phyloP scores from a whole-genome alignment of 2,329 filamentous ascomycete species.

The Diaporthe sp. region DNA sequence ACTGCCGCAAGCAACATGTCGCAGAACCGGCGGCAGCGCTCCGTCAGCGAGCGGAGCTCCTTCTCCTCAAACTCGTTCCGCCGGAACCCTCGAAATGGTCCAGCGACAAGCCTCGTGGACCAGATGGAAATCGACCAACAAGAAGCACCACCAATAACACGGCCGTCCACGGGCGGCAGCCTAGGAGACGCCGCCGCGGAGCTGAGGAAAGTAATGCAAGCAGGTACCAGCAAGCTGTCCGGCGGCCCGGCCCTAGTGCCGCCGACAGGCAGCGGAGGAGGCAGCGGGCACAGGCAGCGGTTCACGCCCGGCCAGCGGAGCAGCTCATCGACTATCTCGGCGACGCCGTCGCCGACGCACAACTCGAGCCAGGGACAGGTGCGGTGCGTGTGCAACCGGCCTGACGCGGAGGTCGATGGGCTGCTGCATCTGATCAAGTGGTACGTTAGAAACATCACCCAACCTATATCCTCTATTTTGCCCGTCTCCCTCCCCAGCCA shows the following conservation, averaged over 20 bases:
- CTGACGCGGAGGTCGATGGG: conserved; percentile 56
- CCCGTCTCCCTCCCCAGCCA: background rate
- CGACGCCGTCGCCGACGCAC: conserved; percentile 54
- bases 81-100: background rate
- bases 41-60: conserved; percentile 31
- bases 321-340: conserved; percentile 59
- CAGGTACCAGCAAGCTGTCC: conserved; percentile 51
- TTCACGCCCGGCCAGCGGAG: conserved; percentile 48
- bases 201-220: conserved; percentile 68
- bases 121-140: conserved; percentile 34
- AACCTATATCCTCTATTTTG: background rate
- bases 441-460: conserved; percentile 55
- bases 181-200: conserved; percentile 70
- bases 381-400: conserved; percentile 68
- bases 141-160: conserved; percentile 9
- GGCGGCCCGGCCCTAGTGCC: conserved; percentile 30
- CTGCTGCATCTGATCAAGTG: conserved; percentile 73
- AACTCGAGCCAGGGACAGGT: conserved; percentile 58
- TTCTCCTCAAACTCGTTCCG: conserved; percentile 13
- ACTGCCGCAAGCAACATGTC: conserved; percentile 47
- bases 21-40: conserved; percentile 30
- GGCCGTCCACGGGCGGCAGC: conserved; percentile 37
- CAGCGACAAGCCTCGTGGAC: conserved; percentile 7
- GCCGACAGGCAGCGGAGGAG: conserved; percentile 41
- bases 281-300: conserved; percentile 53